Evolutionary conservation across 2,329 filamentous ascomycete genomes (phyloP), one percentile per base, ranked within the genome.

Genomic region (Tetracladium maxilliforme): DNA sequence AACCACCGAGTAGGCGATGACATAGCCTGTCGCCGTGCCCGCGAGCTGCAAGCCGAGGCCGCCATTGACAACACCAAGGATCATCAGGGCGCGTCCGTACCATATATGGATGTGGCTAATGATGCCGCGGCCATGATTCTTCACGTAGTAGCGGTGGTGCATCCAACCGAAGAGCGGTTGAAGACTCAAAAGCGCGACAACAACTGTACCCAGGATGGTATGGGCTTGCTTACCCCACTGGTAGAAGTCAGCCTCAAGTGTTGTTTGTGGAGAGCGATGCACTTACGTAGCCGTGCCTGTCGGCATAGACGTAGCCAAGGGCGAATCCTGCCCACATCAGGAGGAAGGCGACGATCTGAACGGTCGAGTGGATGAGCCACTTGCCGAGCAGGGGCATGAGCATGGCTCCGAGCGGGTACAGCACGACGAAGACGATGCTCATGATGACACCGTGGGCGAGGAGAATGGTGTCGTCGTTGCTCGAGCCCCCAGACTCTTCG

Each of bases 31-130:
- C 1, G 46, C 34, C 1, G 57, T 54, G 10, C 36, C 33, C 1
- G 63, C 53, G 10, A 72, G 49, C 33, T 59, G 32, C 15, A 78
- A 48, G 4, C 72, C 72, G 4, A 77, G 44, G 0, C 70, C 72
- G 28, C 71, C 72, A 37, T 77, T 77, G 36, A 76, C 42, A 22
- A 75, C 53, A 14, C 67, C 71, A 4, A 75, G 41, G 11, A 64
- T 28, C 33, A 78, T 64, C 21, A 76, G 43, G 2, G 50, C 37
- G 11, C 71, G 60, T 9, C 72, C 72, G 37, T 61, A 70, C 67
- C 68, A 76, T 35, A 73, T 62, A 40, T 78, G 72, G 2, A 52
- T 40, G 34, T 72, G 47, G 33, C 65, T 70, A 32, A 72, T 40
- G 20, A 51, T 10, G 6, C 61, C 61, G 18, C 70, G 64, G 14